phyloP scores from a whole-genome alignment of 2,329 filamentous ascomycete genomes.

The Emmonsia crescens region DNA sequence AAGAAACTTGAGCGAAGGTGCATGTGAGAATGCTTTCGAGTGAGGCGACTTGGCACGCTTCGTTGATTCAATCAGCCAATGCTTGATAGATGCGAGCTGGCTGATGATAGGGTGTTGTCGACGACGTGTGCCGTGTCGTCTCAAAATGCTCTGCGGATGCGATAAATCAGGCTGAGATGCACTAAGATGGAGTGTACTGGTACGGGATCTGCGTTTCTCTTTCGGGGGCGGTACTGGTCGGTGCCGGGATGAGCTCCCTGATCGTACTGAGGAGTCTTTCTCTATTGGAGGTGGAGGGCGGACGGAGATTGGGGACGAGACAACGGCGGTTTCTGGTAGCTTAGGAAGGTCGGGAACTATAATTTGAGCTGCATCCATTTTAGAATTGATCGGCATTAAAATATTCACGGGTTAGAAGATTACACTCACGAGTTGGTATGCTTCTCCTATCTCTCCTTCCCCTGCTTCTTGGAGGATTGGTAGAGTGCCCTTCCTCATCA shows the following conservation, averaged over 20 bases:
- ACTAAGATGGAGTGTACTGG: slow-evolving; percentile 79
- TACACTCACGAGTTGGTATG: slow-evolving; percentile 36
- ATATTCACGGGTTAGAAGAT: neutral
- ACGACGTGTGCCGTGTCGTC: slow-evolving; percentile 43
- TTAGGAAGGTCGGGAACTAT: slow-evolving; percentile 64
- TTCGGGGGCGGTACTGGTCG: slow-evolving; percentile 78
- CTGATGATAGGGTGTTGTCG: slow-evolving; percentile 55
- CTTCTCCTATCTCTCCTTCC: slow-evolving; percentile 70
- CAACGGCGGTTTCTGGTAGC: slow-evolving; percentile 55
- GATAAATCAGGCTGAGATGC: slow-evolving; percentile 56
- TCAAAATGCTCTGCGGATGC: slow-evolving; percentile 45
- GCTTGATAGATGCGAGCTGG: slow-evolving; percentile 56
- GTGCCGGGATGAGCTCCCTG: slow-evolving; percentile 64
- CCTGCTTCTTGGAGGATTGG: slow-evolving; percentile 54
- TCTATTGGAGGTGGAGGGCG: slow-evolving; percentile 57
- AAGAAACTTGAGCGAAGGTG: slow-evolving; percentile 27
- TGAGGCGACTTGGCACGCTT: slow-evolving; percentile 51
- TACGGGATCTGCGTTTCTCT: slow-evolving; percentile 65
- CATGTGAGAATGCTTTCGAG: slow-evolving; percentile 22
- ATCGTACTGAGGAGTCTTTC: slow-evolving; percentile 60
- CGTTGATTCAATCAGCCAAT: slow-evolving; percentile 60
- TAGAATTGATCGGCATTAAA: neutral
- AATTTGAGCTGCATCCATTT: slow-evolving; percentile 41
- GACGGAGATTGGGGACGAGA: slow-evolving; percentile 24
- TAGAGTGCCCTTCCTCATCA: slow-evolving; percentile 57